These are phyloP conservation scores for Lentinula sp. DNA, from an alignment of 768 basidiomycete species.

Conservation along the genomic window DNA sequence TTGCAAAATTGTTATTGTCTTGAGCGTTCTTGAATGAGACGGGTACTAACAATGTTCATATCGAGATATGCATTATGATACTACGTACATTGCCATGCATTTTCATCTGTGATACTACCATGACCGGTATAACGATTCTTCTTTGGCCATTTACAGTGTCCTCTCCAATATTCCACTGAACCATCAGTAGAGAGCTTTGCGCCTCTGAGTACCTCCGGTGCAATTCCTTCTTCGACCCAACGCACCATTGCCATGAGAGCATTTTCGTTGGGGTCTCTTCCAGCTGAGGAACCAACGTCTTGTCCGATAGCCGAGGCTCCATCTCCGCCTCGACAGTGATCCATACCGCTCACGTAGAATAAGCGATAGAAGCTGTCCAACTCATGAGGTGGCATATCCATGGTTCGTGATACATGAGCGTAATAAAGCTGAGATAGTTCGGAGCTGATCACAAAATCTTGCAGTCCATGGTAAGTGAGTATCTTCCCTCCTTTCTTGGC, in stretches of 20 bases:
- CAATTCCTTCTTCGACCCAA: slow-evolving; percentile 5
- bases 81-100: background rate
- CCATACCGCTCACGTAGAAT: slow-evolving; percentile 17
- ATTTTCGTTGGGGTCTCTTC: background rate
- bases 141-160: background rate
- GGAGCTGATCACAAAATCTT: slow-evolving; percentile 12
- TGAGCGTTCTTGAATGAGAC: too few relatives aligned
- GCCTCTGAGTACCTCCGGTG: background rate
- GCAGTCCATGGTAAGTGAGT: slow-evolving; percentile 14
- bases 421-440: slow-evolving; percentile 11
- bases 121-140: background rate
- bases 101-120: background rate
- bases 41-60: too few relatives aligned
- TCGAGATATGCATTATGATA: background rate
- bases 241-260: slow-evolving; percentile 3
- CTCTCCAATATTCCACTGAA: background rate
- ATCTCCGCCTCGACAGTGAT: slow-evolving; percentile 13
- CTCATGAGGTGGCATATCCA: slow-evolving; percentile 6
- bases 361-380: slow-evolving; percentile 17
- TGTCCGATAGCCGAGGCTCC: slow-evolving; percentile 13
- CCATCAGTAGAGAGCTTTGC: background rate
- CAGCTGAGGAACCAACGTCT: background rate
- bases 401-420: slow-evolving; percentile 12
- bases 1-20: too few relatives aligned
- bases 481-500: slow-evolving; percentile 14